phyloP scores from a whole-genome alignment of 495 filamentous ascomycete genomes.

The Xylaria intraflava region DNA sequence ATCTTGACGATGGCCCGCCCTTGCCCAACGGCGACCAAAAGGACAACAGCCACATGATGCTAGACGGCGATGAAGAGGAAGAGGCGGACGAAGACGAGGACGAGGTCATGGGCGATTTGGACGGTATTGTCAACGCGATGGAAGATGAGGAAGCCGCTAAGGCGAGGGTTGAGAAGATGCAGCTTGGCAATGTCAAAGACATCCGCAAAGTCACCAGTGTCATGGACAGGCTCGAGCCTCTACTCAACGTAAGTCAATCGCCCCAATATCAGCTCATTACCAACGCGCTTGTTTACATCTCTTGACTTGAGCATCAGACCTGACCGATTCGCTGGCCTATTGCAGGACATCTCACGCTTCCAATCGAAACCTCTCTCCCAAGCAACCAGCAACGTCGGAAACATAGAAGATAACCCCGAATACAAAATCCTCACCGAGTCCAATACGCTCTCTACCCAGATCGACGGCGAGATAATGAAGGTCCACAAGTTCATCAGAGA shows the following conservation, averaged over 20 bases:
- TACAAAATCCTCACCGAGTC: slow-evolving; percentile 77
- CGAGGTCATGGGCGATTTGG: slow-evolving; percentile 48
- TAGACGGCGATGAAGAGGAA: slow-evolving; percentile 40
- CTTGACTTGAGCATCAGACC: slow-evolving; percentile 41
- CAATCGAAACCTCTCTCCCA: slow-evolving; percentile 60
- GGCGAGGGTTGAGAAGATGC: slow-evolving; percentile 72
- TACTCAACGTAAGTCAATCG: slow-evolving; percentile 61
- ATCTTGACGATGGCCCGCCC: slow-evolving; percentile 13
- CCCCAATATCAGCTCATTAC: slow-evolving; percentile 19
- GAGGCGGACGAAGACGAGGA: slow-evolving; percentile 48
- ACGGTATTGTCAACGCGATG: slow-evolving; percentile 33
- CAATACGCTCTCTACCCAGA: slow-evolving; percentile 78
- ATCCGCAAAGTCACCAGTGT: slow-evolving; percentile 66
- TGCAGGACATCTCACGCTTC: slow-evolving; percentile 70
- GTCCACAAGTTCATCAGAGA: slow-evolving; percentile 95
- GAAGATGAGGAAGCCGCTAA: slow-evolving; percentile 65
- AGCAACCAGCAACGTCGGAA: slow-evolving; percentile 57
- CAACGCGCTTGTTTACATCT: slow-evolving; percentile 42
- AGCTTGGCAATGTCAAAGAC: slow-evolving; percentile 62
- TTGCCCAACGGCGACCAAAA: slow-evolving; percentile 19
- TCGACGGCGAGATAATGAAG: slow-evolving; percentile 83
- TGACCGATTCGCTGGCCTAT: slow-evolving; percentile 48
- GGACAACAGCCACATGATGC: slow-evolving; percentile 29
- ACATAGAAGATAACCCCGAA: slow-evolving; percentile 79
- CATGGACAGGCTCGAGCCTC: slow-evolving; percentile 69